These are phyloP conservation scores for Boletus huronensis DNA, from an alignment of 768 basidiomycete genomes.

Conservation along the genomic window DNA sequence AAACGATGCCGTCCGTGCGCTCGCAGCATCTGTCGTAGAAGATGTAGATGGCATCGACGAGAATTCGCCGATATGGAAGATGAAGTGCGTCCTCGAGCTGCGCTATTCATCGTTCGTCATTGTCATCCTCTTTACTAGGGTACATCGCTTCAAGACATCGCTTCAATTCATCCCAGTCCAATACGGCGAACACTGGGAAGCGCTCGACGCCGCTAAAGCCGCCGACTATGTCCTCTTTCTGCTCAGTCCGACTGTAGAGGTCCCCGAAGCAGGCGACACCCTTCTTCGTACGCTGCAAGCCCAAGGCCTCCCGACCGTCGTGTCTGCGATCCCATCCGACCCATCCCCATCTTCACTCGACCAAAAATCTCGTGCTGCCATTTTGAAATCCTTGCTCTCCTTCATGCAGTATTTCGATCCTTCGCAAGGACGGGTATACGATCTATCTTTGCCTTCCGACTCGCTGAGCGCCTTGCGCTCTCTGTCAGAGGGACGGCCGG, in stretches of 20 bases:
- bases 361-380: conserved; percentile 57
- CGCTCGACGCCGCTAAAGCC: conserved; percentile 81
- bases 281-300: conserved; percentile 85
- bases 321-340: conserved; percentile 67
- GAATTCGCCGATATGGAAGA: conserved; percentile 45
- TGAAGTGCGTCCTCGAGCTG: conserved; percentile 49
- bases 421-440: conserved; percentile 69
- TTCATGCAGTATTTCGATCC: conserved; percentile 97
- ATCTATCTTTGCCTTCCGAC: conserved; percentile 63
- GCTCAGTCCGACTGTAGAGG: conserved; percentile 79
- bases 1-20: conserved; percentile 46
- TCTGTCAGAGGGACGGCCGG: conserved; percentile 82
- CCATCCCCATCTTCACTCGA: conserved; percentile 44
- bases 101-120: not conserved
- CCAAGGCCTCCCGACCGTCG: conserved; percentile 83
- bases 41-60: conserved; percentile 20
- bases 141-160: conserved; percentile 86
- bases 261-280: conserved; percentile 81
- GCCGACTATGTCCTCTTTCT: conserved; percentile 90
- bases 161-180: conserved; percentile 82
- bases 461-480: conserved; percentile 68
- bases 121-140: conserved; percentile 41
- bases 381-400: conserved; percentile 86
- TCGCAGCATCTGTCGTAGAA: conserved; percentile 60
- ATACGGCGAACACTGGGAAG: conserved; percentile 67